phyloP scores from a whole-genome alignment of 257 asterid species.

The Euphrasia confusa region DNA sequence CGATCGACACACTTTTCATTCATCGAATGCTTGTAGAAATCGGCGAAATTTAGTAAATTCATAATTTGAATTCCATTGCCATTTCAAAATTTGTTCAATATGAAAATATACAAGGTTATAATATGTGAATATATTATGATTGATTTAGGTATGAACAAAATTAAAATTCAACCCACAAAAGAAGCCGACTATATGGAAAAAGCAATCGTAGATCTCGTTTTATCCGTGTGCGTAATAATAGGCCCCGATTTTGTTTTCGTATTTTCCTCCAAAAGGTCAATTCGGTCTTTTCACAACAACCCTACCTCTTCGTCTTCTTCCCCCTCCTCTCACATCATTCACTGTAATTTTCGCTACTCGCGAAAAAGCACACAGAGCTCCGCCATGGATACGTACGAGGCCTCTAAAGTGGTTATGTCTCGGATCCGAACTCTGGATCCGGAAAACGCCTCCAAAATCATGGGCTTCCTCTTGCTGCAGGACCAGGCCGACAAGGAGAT shows the following conservation, averaged over 20 bases:
- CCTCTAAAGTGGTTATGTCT: slow-evolving; percentile 72
- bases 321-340: no score
- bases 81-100: no score
- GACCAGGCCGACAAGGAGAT: slow-evolving; percentile 92
- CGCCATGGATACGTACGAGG: slow-evolving; percentile 73
- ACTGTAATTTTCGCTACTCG: no score
- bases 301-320: slow-evolving; percentile 44
- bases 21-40: no score
- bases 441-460: slow-evolving; percentile 84
- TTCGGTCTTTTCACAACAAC: neutral
- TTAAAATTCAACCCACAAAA: no score
- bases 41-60: no score
- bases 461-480: slow-evolving; percentile 81
- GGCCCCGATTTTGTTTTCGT: neutral
- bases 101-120: no score
- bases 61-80: no score
- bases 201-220: neutral
- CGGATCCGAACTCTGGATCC: slow-evolving; percentile 84
- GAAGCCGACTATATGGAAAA: neutral
- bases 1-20: no score
- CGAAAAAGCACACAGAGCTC: neutral
- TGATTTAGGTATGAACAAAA: no score
- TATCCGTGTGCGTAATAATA: neutral
- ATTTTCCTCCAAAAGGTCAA: neutral
- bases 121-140: no score